Percentiles rank a stretch among this genome's conserved stretches.
Evolutionary conservation across 345 rosid species (phyloP).

Genomic region (Rhizophora apiculata): DNA sequence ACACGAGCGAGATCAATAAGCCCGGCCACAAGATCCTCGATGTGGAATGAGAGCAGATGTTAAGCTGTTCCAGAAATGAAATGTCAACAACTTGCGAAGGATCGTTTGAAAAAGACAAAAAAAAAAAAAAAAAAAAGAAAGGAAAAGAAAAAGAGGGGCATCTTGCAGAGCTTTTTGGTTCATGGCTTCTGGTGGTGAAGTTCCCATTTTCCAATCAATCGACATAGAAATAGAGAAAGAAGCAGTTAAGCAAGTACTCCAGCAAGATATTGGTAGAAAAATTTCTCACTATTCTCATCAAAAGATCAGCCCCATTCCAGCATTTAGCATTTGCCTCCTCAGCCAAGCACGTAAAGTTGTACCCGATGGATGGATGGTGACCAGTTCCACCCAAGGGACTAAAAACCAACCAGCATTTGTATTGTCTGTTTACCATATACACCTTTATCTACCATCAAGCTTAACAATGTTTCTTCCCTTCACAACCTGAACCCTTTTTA

Average conservation of each 20-base stretch:
- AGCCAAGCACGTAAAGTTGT: too few species aligned
- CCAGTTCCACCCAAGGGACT: too few species aligned
- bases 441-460: too few species aligned
- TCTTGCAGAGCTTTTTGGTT: slow-evolving; percentile 48
- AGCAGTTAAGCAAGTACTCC: too few species aligned
- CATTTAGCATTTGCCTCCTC: too few species aligned
- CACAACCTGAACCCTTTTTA: not conserved
- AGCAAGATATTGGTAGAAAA: slow-evolving; percentile 14
- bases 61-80: slow-evolving; percentile 80
- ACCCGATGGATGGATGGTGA: too few species aligned
- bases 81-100: slow-evolving; percentile 45
- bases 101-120: slow-evolving; percentile 28
- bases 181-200: slow-evolving; percentile 51
- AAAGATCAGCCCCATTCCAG: slow-evolving; percentile 91
- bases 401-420: too few species aligned
- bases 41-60: slow-evolving; percentile 71
- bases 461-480: not conserved
- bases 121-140: slow-evolving; percentile 22
- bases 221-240: not conserved
- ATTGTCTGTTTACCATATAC: too few species aligned
- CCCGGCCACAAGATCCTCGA: slow-evolving; percentile 54
- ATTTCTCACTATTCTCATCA: slow-evolving; percentile 65
- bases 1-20: slow-evolving; percentile 52
- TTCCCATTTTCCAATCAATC: slow-evolving; percentile 42
- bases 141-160: slow-evolving; percentile 21